These are phyloP conservation scores for Penicillium silybi DNA, from an alignment of 495 filamentous ascomycete genomes.

Conservation along the genomic window DNA sequence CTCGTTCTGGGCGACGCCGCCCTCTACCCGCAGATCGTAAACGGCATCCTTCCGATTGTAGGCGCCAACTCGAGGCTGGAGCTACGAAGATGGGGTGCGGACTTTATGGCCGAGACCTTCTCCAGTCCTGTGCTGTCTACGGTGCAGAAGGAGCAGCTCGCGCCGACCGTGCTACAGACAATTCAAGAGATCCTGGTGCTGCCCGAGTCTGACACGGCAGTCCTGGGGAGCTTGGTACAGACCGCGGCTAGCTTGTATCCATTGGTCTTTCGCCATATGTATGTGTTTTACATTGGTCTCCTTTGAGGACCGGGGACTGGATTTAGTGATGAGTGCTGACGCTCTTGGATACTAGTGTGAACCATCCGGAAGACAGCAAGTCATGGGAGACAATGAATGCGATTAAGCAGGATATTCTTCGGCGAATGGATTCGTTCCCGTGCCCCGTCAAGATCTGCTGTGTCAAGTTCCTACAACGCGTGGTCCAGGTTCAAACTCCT, in stretches of 20 bases:
- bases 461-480: slow-evolving; percentile 92
- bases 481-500: slow-evolving; percentile 86
- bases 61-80: slow-evolving; percentile 68
- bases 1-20: slow-evolving; percentile 77
- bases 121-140: slow-evolving; percentile 71
- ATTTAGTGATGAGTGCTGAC: slow-evolving; percentile 24
- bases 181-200: slow-evolving; percentile 69
- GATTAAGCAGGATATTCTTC: slow-evolving; percentile 85
- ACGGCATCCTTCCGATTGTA: slow-evolving; percentile 85
- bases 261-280: slow-evolving; percentile 88
- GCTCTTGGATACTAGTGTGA: slow-evolving; percentile 56
- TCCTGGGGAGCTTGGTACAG: slow-evolving; percentile 77
- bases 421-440: slow-evolving; percentile 78
- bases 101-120: slow-evolving; percentile 96
- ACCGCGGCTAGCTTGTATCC: slow-evolving; percentile 87
- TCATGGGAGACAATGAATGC: slow-evolving; percentile 83
- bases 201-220: slow-evolving; percentile 66
- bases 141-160: slow-evolving; percentile 72
- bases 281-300: slow-evolving; percentile 40
- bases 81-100: slow-evolving; percentile 89
- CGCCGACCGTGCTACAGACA: slow-evolving; percentile 66
- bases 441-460: slow-evolving; percentile 82
- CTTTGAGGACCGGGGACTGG: not conserved
- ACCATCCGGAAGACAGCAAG: slow-evolving; percentile 70
- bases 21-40: slow-evolving; percentile 86